These are phyloP conservation scores for Nemania serpens DNA, from an alignment of 2,329 filamentous ascomycete genomes.

Conservation along the genomic window DNA sequence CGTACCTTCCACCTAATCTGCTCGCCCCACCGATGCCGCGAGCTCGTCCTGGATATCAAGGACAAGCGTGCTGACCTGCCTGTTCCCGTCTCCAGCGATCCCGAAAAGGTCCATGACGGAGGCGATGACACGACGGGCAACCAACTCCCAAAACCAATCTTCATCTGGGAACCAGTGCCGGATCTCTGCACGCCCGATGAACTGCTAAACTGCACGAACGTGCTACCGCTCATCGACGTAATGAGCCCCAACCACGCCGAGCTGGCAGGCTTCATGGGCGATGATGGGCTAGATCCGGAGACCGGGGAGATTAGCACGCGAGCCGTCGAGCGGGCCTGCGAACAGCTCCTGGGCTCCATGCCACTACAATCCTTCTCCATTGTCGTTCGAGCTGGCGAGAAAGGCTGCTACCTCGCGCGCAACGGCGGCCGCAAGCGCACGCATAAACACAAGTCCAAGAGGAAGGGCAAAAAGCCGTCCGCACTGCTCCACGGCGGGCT, in stretches of 20 bases:
- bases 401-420: slow-evolving; percentile 69
- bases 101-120: not conserved
- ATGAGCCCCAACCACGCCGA: slow-evolving; percentile 86
- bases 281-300: slow-evolving; percentile 56
- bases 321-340: slow-evolving; percentile 62
- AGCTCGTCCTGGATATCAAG: slow-evolving; percentile 74
- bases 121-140: slow-evolving; percentile 19
- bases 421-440: slow-evolving; percentile 59
- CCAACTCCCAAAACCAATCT: slow-evolving; percentile 62
- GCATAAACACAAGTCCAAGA: slow-evolving; percentile 26
- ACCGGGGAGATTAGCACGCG: slow-evolving; percentile 58
- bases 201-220: slow-evolving; percentile 67
- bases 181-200: slow-evolving; percentile 79
- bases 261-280: slow-evolving; percentile 82
- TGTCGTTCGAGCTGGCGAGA: slow-evolving; percentile 72
- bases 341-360: slow-evolving; percentile 67
- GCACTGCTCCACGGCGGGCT: slow-evolving; percentile 54
- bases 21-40: slow-evolving; percentile 74
- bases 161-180: slow-evolving; percentile 96
- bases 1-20: slow-evolving; percentile 89
- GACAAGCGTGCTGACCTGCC: slow-evolving; percentile 54
- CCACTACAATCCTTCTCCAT: slow-evolving; percentile 68
- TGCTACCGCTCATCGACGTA: slow-evolving; percentile 64
- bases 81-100: slow-evolving; percentile 7
- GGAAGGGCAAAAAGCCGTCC: slow-evolving; percentile 48